These are phyloP conservation scores for Exophiala sp. DNA, from an alignment of 2,329 filamentous ascomycete genomes.

Conservation along the genomic window DNA sequence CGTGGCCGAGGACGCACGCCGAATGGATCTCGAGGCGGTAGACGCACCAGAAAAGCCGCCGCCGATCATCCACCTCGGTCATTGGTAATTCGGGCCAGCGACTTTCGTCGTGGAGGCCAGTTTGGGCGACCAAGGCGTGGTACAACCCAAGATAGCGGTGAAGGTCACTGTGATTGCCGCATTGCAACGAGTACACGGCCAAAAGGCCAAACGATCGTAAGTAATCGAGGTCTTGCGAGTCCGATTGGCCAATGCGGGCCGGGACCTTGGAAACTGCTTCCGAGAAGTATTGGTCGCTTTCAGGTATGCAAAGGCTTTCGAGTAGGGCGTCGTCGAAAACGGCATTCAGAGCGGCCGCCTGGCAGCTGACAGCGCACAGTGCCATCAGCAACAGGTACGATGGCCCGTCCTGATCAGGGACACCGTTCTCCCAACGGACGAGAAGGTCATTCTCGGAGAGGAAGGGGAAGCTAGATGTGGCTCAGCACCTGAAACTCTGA, in stretches of 20 bases:
- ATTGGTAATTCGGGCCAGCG: slow-evolving; percentile 2
- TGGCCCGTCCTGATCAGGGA: background rate
- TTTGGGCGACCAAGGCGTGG: slow-evolving; percentile 3
- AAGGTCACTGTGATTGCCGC: slow-evolving; percentile 1
- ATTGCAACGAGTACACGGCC: slow-evolving; percentile 3
- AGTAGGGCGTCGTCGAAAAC: slow-evolving; percentile 3
- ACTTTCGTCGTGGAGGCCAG: slow-evolving; percentile 4
- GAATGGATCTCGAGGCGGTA: slow-evolving; percentile 6
- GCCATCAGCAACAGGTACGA: slow-evolving; percentile 7
- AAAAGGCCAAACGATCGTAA: slow-evolving; percentile 5
- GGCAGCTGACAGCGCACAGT: slow-evolving; percentile 3
- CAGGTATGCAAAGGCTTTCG: background rate
- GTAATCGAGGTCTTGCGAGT: slow-evolving; percentile 1
- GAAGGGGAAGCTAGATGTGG: slow-evolving; percentile 1
- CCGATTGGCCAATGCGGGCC: background rate
- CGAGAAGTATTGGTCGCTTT: slow-evolving; percentile 3
- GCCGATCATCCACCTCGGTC: slow-evolving; percentile 1
- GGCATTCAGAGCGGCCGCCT: slow-evolving; percentile 2
- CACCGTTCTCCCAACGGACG: background rate
- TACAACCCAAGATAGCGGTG: slow-evolving; percentile 4
- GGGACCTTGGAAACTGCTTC: slow-evolving; percentile 5
- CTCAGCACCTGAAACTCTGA: background rate
- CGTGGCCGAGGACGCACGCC: slow-evolving; percentile 3
- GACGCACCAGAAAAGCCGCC: slow-evolving; percentile 6
- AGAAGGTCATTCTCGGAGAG: slow-evolving; percentile 5